phyloP scores from a whole-genome alignment of 2,329 filamentous ascomycete genomes.

The Talaromyces rugulosus region DNA sequence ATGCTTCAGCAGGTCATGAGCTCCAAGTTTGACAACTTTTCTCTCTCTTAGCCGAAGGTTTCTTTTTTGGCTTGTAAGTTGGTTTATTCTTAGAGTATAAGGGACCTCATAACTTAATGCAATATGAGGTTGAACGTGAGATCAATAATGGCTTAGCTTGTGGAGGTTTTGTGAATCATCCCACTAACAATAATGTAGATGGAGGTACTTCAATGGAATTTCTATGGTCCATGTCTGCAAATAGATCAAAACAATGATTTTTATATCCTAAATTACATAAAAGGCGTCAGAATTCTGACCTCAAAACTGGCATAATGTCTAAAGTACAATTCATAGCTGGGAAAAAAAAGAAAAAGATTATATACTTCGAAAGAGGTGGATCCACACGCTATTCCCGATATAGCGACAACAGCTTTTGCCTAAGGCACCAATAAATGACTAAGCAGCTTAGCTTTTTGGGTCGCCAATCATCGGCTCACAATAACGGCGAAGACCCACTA shows the following conservation, averaged over 20 bases:
- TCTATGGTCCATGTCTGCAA: too few species aligned
- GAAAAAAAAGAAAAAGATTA: not conserved
- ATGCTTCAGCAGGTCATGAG: not conserved
- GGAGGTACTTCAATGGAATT: too few species aligned
- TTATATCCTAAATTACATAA: too few species aligned
- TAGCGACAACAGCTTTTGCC: not conserved
- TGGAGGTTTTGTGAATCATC: too few species aligned
- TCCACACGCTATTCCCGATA: not conserved
- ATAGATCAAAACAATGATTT: too few species aligned
- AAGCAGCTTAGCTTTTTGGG: not conserved
- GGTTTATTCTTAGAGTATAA: not conserved
- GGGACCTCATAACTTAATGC: too few species aligned
- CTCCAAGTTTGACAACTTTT: not conserved
- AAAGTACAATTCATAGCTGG: not conserved
- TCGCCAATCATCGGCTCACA: not conserved
- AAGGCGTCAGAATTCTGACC: too few species aligned
- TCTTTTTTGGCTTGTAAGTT: not conserved
- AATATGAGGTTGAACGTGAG: too few species aligned
- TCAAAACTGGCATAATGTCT: too few species aligned
- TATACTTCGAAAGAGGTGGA: not conserved
- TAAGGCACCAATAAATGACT: not conserved
- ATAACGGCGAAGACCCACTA: not conserved
- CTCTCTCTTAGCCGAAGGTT: not conserved
- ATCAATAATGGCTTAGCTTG: too few species aligned
- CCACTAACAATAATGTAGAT: not conserved